A percentile compares a stretch with the other conserved stretches of the same genome.
Evolutionary conservation across 306 rosid genomes (phyloP).

Genomic region (Corylus americana): DNA sequence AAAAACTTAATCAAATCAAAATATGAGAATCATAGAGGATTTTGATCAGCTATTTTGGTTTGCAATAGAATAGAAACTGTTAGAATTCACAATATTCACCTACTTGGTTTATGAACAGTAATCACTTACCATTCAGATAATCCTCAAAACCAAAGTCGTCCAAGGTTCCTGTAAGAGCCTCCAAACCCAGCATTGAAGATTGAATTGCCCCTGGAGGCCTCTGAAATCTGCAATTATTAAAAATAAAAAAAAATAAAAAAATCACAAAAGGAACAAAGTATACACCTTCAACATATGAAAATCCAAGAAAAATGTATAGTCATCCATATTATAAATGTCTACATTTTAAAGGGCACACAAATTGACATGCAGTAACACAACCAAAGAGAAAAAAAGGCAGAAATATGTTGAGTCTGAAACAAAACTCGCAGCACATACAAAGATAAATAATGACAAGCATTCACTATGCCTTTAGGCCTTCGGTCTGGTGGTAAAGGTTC

Average conservation of each 20-base stretch:
- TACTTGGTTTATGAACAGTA: constrained; percentile 1
- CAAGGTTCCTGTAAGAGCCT: constrained; percentile 67
- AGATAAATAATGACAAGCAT: neutral
- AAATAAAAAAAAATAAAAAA: constrained; percentile 6
- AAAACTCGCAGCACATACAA: neutral
- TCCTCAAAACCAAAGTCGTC: constrained; percentile 77
- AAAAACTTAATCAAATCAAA: neutral
- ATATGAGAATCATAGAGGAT: neutral
- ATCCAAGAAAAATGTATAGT: neutral
- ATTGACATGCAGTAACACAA: neutral
- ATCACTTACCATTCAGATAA: constrained; percentile 68
- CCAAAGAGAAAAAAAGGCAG: neutral
- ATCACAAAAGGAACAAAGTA: neutral
- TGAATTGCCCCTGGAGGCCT: constrained; percentile 77
- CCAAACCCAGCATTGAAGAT: constrained; percentile 73
- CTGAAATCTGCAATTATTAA: constrained; percentile 56
- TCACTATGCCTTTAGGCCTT: neutral
- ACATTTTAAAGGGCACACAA: neutral
- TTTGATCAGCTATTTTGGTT: neutral
- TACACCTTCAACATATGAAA: neutral
- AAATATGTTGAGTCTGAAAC: neutral
- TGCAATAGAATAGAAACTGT: neutral
- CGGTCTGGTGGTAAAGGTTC: neutral
- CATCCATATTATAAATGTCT: neutral
- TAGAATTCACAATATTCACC: neutral